Base-by-base conservation (phyloP, 106 monocot species). In the Dendrobium chrysotoxum region DNA sequence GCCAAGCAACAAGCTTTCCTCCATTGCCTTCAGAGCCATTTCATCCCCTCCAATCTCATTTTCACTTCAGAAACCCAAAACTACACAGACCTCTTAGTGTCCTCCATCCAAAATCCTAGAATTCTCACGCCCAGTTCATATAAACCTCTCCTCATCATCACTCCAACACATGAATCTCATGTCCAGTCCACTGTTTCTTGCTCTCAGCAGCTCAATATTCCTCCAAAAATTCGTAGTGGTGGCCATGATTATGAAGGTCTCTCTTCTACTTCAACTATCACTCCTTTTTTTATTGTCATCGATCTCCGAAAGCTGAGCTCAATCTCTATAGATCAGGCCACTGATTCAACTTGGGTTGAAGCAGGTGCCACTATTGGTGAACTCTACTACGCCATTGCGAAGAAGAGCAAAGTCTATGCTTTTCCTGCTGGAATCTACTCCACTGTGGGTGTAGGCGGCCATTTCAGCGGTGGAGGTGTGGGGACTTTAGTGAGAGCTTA, bases 321-420 rank as follows among this genome's bases (percentile, higher is more conserved):
- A 0, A 21, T 87, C 1, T 10, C 1, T 23, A 53, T 87, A 3
- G 58, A 83, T 21, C 26, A 25, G 2, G 10, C 4, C 1, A 0
- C 15, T 7, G 21, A 38, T 40, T 28, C 61, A 12, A 76, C 83
- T 17, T 87, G 87, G 83, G 80, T 87, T 47, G 45, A 80, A 39
- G 35, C 85, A 47, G 85, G 88, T 46, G 88, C 88, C 1, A 85
- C 82, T 20, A 7, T 88, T 6, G 88, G 88, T 2, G 88, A 88
- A n/a, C 12, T 88, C 42, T 88, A 85, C 77, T 85, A 85, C 25
- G 21, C 15, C 4, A 74, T 88, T 5, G 79, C 76, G 3, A 31
- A 72, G 61, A 45, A 70, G 70, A 82, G 76, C 23, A 5, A 9
- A 13, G 21, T n/a, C 5, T 17, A 31, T 4, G 39, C 41, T 3